Conservation (phyloP, 768 basidiomycete genomes). For the Chalciporus piperatus region DNA sequence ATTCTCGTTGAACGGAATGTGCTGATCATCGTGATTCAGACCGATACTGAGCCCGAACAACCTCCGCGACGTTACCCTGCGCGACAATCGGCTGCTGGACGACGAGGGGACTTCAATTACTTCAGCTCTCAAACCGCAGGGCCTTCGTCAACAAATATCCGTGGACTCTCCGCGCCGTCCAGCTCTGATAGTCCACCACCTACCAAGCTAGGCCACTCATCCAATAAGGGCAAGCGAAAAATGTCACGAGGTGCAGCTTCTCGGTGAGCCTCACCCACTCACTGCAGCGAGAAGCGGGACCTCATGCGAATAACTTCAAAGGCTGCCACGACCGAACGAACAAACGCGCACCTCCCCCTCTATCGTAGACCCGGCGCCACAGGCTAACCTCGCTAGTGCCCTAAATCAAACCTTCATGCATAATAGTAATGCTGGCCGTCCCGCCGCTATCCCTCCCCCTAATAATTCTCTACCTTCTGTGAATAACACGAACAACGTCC, state of each 20-base stretch:
- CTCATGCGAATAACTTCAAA: constrained; percentile 26
- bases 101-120: background rate
- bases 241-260: constrained; percentile 23
- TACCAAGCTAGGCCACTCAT: background rate
- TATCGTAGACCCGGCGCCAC: background rate
- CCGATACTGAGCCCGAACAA: background rate
- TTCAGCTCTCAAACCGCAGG: background rate
- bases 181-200: background rate
- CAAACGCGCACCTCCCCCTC: background rate
- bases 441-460: constrained; percentile 6
- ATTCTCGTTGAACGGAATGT: background rate
- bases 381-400: constrained; percentile 21
- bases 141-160: background rate
- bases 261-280: constrained; percentile 31
- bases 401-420: constrained; percentile 28
- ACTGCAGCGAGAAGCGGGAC: constrained; percentile 29
- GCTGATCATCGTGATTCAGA: background rate
- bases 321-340: constrained; percentile 10
- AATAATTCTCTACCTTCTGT: constrained; percentile 1
- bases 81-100: background rate
- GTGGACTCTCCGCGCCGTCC: background rate
- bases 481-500: background rate
- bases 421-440: constrained; percentile 14
- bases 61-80: background rate
- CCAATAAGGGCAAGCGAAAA: constrained; percentile 19